A percentile compares a stretch with the other conserved stretches of the same genome.
These are phyloP conservation scores for Fusarium succisae DNA, from an alignment of 2,329 filamentous ascomycete species.

Conservation along the genomic window DNA sequence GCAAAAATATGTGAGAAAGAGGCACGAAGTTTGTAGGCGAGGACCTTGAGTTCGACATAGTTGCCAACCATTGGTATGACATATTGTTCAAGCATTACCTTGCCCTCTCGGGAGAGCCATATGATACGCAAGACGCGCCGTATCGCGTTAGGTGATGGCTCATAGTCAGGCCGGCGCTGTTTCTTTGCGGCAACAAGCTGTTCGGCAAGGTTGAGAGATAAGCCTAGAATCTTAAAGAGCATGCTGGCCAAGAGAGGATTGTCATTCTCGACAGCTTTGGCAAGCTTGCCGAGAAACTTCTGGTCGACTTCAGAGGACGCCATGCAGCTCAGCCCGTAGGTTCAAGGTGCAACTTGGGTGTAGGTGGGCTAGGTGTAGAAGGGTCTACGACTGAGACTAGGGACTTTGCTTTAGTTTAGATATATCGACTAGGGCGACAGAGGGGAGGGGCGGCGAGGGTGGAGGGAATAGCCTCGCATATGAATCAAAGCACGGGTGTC, in stretches of 20 bases:
- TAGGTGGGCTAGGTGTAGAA: conserved; percentile 25
- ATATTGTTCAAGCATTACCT: conserved; percentile 87
- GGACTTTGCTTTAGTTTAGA: conserved; percentile 33
- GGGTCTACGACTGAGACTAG: conserved; percentile 33
- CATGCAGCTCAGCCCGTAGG: conserved; percentile 63
- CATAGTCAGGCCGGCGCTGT: conserved; percentile 81
- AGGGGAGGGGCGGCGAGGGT: conserved; percentile 31
- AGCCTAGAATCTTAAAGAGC: conserved; percentile 89
- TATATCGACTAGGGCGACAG: conserved; percentile 32
- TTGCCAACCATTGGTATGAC: conserved; percentile 85
- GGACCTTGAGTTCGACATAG: conserved; percentile 84
- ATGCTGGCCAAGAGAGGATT: conserved; percentile 83
- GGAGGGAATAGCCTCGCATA: conserved; percentile 42
- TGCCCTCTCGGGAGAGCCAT: conserved; percentile 92
- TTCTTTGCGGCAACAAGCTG: conserved; percentile 86
- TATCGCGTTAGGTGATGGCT: conserved; percentile 80
- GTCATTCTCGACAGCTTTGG: conserved; percentile 78
- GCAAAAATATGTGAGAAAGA: conserved; percentile 98
- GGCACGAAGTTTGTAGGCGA: conserved; percentile 90
- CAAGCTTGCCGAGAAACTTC: conserved; percentile 92
- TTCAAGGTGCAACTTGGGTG: conserved; percentile 12
- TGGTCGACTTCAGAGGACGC: conserved; percentile 97
- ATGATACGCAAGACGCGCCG: conserved; percentile 89
- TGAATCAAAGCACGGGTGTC: conserved; percentile 43
- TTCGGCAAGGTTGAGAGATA: conserved; percentile 87